Evolutionary conservation across 108 stramenopile genomes (phyloP).

Genomic region (Bacterosira constricta): DNA sequence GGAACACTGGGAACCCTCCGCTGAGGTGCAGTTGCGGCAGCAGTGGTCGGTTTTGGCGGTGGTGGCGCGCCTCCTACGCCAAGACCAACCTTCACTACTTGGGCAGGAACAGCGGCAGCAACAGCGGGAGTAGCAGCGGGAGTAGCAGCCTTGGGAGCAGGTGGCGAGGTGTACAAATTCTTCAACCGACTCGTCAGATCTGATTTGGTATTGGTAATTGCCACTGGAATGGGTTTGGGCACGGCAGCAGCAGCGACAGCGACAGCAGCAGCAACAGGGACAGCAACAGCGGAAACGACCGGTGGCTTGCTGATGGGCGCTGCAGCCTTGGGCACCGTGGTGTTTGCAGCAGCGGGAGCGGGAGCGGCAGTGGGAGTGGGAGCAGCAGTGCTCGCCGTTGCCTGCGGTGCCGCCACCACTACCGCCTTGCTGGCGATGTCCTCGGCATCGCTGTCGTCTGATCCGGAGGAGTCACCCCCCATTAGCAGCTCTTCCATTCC

Average conservation of each 20-base stretch:
- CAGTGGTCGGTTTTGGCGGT: too few species aligned
- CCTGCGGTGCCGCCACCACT: neutral
- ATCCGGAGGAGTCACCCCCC: slow-evolving; percentile 5
- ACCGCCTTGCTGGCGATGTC: neutral
- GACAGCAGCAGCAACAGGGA: too few species aligned
- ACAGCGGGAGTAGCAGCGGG: neutral
- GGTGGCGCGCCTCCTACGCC: neutral
- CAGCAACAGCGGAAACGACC: too few species aligned
- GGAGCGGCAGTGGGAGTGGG: neutral
- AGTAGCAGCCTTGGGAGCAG: slow-evolving; percentile 6
- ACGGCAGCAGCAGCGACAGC: too few species aligned
- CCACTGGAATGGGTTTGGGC: too few species aligned
- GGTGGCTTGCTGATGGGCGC: too few species aligned
- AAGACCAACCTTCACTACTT: neutral
- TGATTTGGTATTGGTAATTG: too few species aligned
- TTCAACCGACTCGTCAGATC: slow-evolving; percentile 46
- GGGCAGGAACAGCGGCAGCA: neutral
- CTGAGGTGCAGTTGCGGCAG: neutral
- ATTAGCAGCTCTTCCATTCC: slow-evolving; percentile 2
- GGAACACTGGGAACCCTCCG: neutral
- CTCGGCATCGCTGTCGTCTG: neutral
- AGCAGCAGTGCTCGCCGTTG: neutral
- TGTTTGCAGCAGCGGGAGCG: neutral
- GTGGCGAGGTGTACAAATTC: slow-evolving; percentile 24
- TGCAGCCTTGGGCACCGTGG: too few species aligned